phyloP scores from a whole-genome alignment of 116 monocot species.

The Phalaenopsis hybrid region DNA sequence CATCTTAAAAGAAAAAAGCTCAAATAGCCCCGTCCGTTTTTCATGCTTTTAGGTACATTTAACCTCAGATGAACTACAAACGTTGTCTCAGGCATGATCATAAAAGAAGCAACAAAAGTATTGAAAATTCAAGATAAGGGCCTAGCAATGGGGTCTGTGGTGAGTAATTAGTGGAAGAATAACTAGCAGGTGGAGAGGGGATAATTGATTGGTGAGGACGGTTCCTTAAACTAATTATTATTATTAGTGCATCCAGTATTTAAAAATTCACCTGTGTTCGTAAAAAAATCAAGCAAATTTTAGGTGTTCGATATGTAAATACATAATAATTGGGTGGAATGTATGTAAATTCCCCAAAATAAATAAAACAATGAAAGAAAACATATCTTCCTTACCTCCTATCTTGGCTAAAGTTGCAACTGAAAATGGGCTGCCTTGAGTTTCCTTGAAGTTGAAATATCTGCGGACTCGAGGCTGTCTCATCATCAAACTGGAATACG shows the following conservation, averaged over 20 bases:
- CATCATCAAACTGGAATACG: constrained; percentile 80
- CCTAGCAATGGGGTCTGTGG: too few species aligned
- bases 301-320: too few species aligned
- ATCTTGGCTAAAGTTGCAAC: constrained; percentile 72
- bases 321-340: too few species aligned
- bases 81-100: neutral
- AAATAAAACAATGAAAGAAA: constrained; percentile 5
- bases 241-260: too few species aligned
- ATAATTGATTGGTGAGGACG: too few species aligned
- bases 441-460: constrained; percentile 66
- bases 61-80: neutral
- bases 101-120: neutral
- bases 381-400: constrained; percentile 26
- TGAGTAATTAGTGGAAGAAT: too few species aligned
- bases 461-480: constrained; percentile 57
- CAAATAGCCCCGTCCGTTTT: neutral
- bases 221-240: too few species aligned
- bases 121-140: neutral
- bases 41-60: neutral
- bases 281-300: too few species aligned
- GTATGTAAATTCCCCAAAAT: neutral
- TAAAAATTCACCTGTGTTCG: too few species aligned
- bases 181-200: too few species aligned
- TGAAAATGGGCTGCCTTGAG: constrained; percentile 75
- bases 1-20: neutral